Base-by-base conservation (phyloP, 2,329 filamentous ascomycete genomes). In the Malbranchea cinnamomea region DNA sequence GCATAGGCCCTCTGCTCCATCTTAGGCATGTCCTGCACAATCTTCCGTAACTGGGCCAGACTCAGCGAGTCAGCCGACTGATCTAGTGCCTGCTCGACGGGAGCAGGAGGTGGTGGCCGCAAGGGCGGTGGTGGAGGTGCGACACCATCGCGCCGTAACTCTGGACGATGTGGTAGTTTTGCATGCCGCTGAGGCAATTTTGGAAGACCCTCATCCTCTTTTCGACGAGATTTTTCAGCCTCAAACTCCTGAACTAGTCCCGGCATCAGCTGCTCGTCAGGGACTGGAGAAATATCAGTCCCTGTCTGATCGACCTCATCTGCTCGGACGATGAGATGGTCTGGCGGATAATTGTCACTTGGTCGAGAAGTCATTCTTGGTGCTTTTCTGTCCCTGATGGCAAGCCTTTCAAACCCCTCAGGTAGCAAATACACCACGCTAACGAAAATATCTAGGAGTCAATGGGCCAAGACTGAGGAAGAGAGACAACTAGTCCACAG, bases 1-100 rank as follows among this genome's bases (percentile, higher is more conserved):
- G 89, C 84, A 61, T 98, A 98, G 7, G 74, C 72, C 24, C 68
- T 63, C 28, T 77, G 69, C 41, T 84, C 78, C 30, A 65, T 50
- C 39, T 70, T 71, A 10, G 78, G 78, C 41, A 82, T 73, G 35
- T 85, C 79, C 38, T 73, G 70, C 11, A 85, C 76, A 31, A 85
- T 68, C 40, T 71, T 72, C 39, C 72, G 69, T 28, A 87, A 62
- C 53, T 87, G 79, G 37, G 74, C 67, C 24, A 87, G 60, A 19
- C 78, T 85, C 16, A 87, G 63, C 10, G 79, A 85, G 55, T 85
- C 78, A 14, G 61, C 51, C 48, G 70, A 40, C 27, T 36, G 33
- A 5, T 54, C 49, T 22, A 40, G 33, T 34, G 44, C 43, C 27
- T 55, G 52, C 32, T 42, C 42, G 23, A 53, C 45, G 9, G 60